These are phyloP conservation scores for Taphrina deformans DNA, from an alignment of 1,139 yeast species.

Conservation along the genomic window DNA sequence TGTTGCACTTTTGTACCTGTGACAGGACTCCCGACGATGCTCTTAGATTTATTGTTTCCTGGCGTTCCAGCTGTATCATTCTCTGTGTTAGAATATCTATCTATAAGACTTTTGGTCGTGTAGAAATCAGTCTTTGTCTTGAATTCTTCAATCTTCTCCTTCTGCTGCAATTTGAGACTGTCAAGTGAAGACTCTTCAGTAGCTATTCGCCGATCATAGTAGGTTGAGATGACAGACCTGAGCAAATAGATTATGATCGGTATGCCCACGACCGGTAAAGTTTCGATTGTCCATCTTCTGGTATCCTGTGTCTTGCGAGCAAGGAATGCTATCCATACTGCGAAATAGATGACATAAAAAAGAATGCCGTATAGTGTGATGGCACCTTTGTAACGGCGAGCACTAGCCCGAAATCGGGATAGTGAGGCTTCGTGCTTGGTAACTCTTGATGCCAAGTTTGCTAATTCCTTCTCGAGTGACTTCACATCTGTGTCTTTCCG, in stretches of 20 bases:
- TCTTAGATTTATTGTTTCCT: not conserved
- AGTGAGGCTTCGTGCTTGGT: constrained; percentile 25
- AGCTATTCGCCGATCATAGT: constrained; percentile 12
- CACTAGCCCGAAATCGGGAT: constrained; percentile 8
- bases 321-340: constrained; percentile 16
- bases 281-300: constrained; percentile 22
- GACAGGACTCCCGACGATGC: not conserved
- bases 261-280: constrained; percentile 13
- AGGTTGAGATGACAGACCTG: constrained; percentile 3
- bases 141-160: constrained; percentile 66
- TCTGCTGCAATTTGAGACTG: constrained; percentile 55
- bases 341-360: constrained; percentile 18
- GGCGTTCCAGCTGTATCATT: not conserved
- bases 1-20: not conserved
- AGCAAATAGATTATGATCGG: constrained; percentile 8
- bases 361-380: constrained; percentile 27
- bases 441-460: constrained; percentile 23
- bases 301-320: constrained; percentile 11
- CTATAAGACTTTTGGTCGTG: constrained; percentile 68
- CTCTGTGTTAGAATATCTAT: constrained; percentile 48
- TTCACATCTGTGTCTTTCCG: constrained; percentile 26
- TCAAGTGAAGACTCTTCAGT: constrained; percentile 42
- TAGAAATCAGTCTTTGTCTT: constrained; percentile 79
- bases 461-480: constrained; percentile 28
- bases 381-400: constrained; percentile 26